A percentile compares a stretch with the other conserved stretches of the same genome.
phyloP scores from a whole-genome alignment of 2,329 filamentous ascomycete species.

The Neonectria hederae region DNA sequence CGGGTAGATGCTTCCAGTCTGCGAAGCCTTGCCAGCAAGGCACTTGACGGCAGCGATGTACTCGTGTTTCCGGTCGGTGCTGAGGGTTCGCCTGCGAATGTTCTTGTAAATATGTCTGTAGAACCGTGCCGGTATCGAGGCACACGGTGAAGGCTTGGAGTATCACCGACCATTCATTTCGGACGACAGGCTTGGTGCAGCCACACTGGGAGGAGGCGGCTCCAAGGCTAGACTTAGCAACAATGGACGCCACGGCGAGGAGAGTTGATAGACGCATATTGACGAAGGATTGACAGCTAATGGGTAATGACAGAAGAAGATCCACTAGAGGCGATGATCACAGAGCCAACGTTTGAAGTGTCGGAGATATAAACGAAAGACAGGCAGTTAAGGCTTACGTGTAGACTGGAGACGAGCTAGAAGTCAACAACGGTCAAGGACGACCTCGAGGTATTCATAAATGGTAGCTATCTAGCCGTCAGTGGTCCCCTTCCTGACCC shows the following conservation, averaged over 20 bases:
- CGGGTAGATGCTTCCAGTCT: slow-evolving; percentile 24
- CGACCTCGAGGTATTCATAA: slow-evolving; percentile 11
- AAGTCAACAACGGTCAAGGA: slow-evolving; percentile 5
- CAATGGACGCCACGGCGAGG: slow-evolving; percentile 10
- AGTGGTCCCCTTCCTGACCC: neutral
- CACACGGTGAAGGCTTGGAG: neutral
- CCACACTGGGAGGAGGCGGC: neutral
- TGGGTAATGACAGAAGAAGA: neutral
- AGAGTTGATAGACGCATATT: slow-evolving; percentile 20
- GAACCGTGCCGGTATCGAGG: neutral
- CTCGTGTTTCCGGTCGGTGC: slow-evolving; percentile 28
- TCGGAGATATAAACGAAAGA: neutral
- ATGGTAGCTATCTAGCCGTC: neutral
- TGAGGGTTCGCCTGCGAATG: slow-evolving; percentile 27
- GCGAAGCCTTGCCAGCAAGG: slow-evolving; percentile 30
- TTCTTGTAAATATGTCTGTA: neutral
- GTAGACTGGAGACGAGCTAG: slow-evolving; percentile 6
- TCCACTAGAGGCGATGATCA: neutral
- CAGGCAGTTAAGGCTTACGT: neutral
- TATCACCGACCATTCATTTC: slow-evolving; percentile 31
- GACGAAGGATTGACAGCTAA: neutral
- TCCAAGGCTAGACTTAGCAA: slow-evolving; percentile 22
- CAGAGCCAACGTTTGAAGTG: neutral
- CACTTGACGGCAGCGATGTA: slow-evolving; percentile 40
- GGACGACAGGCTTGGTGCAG: slow-evolving; percentile 26